Evolutionary conservation across 805 yeast genomes (phyloP).

Genomic region (Starmerella lactis-condensi): DNA sequence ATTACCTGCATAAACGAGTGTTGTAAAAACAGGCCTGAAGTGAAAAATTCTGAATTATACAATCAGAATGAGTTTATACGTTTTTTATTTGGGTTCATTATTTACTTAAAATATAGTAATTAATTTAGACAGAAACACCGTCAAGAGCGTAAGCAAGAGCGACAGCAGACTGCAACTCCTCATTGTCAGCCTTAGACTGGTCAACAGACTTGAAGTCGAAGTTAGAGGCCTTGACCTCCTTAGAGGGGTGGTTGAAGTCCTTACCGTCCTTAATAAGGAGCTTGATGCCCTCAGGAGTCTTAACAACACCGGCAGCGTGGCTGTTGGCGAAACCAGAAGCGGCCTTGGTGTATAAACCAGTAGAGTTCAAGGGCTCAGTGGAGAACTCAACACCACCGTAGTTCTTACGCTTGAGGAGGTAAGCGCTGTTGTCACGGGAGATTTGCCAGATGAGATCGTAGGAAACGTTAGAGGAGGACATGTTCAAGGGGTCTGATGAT

Average conservation of each 20-base stretch:
- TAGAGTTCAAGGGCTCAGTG: conserved; percentile 33
- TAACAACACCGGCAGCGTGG: conserved; percentile 32
- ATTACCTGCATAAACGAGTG: too few species aligned
- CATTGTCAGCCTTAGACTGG: conserved; percentile 30
- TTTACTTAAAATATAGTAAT: neutral
- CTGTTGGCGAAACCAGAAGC: conserved; percentile 33
- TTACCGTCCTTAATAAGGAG: conserved; percentile 29
- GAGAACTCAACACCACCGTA: conserved; percentile 29
- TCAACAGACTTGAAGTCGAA: conserved; percentile 29
- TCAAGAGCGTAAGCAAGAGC: conserved; percentile 30
- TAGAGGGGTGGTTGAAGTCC: conserved; percentile 32
- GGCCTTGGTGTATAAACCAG: conserved; percentile 30
- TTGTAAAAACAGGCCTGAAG: too few species aligned
- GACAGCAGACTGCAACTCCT: conserved; percentile 32
- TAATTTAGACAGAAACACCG: conserved; percentile 3
- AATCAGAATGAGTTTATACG: too few species aligned
- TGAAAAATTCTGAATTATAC: too few species aligned
- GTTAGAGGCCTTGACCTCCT: conserved; percentile 27
- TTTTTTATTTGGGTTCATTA: too few species aligned
- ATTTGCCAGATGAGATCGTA: conserved; percentile 36
- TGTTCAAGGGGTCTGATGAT: conserved; percentile 4
- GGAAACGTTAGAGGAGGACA: conserved; percentile 18
- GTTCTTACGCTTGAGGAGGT: conserved; percentile 30
- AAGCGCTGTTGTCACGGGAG: conserved; percentile 30
- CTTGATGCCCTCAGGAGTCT: conserved; percentile 23